Percentiles rank a stretch among this genome's conserved stretches.
Conservation (phyloP, 257 asterid species). For the Orobanche coerulescens region DNA sequence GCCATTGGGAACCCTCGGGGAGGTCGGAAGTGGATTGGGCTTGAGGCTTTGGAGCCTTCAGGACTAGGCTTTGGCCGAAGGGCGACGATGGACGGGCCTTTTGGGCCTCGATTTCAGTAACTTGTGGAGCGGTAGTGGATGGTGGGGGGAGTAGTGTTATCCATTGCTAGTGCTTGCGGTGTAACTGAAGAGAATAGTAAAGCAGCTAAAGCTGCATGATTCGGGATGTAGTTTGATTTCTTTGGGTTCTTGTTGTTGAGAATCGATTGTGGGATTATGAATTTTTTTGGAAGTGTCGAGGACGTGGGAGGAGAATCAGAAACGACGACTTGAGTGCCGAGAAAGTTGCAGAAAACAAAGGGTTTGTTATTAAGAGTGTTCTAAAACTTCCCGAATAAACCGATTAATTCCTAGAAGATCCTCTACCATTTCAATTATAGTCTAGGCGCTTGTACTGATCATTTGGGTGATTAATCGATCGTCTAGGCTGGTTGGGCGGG, state of each 20-base stretch:
- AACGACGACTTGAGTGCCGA: conserved; percentile 49
- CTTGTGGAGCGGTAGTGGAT: conserved; percentile 45
- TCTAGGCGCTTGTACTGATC: no score
- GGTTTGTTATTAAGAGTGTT: conserved; percentile 41
- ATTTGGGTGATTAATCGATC: no score
- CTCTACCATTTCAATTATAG: no score
- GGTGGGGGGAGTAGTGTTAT: conserved; percentile 30
- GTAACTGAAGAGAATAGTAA: conserved; percentile 57
- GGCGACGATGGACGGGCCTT: conserved; percentile 50
- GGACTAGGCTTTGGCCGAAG: conserved; percentile 50
- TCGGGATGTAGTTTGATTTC: conserved; percentile 28
- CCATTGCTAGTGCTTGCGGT: conserved; percentile 73
- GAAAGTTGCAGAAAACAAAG: conserved; percentile 50
- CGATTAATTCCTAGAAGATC: no score
- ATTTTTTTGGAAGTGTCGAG: conserved; percentile 50
- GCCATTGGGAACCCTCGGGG: conserved; percentile 87
- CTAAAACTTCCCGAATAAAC: no score
- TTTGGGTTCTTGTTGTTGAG: conserved; percentile 29
- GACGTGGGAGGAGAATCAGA: conserved; percentile 54
- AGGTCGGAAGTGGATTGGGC: conserved; percentile 55
- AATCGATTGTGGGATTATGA: conserved; percentile 38
- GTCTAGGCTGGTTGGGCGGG: no score
- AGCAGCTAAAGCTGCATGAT: conserved; percentile 76
- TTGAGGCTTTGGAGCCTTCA: conserved; percentile 85
- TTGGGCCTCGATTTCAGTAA: conserved; percentile 54